A percentile compares a stretch with the other conserved stretches of the same genome.
Evolutionary conservation across 495 filamentous ascomycete genomes (phyloP).

Genomic region (Penicillium cataractarum): DNA sequence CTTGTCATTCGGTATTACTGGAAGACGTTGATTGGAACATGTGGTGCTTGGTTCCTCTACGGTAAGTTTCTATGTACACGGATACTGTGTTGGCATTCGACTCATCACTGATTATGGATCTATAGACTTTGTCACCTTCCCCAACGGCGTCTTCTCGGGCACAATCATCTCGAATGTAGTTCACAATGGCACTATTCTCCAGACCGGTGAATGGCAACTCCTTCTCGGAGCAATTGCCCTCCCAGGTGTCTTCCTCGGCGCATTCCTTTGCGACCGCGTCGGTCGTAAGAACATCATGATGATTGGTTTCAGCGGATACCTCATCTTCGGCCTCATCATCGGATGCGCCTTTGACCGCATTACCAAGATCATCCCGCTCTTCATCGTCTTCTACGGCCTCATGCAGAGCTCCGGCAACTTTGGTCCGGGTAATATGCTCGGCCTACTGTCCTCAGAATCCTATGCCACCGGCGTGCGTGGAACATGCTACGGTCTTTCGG

Average conservation of each 20-base stretch:
- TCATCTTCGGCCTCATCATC: slow-evolving; percentile 57
- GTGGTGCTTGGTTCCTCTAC: slow-evolving; percentile 56
- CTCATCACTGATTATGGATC: neutral
- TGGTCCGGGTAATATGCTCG: slow-evolving; percentile 56
- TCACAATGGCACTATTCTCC: slow-evolving; percentile 36
- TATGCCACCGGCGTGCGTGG: slow-evolving; percentile 56
- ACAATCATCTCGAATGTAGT: slow-evolving; percentile 53
- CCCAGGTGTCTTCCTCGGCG: slow-evolving; percentile 56
- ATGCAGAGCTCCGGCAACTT: slow-evolving; percentile 56
- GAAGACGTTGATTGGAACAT: slow-evolving; percentile 52
- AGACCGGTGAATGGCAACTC: slow-evolving; percentile 54
- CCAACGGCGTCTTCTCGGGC: slow-evolving; percentile 53
- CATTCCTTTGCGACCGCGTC: slow-evolving; percentile 47
- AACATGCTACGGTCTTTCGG: slow-evolving; percentile 54
- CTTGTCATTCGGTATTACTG: slow-evolving; percentile 52
- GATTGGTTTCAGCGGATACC: slow-evolving; percentile 55
- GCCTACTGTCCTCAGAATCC: slow-evolving; percentile 51
- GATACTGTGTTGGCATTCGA: neutral
- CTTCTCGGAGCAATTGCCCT: slow-evolving; percentile 50
- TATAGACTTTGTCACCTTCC: slow-evolving; percentile 46
- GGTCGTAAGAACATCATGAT: slow-evolving; percentile 58
- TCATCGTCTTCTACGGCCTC: slow-evolving; percentile 58
- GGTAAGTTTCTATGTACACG: slow-evolving; percentile 28
- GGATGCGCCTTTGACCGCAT: slow-evolving; percentile 52
- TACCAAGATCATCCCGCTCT: slow-evolving; percentile 53